These are phyloP conservation scores for Agastache rugosa DNA, from an alignment of 257 asterid species.

Conservation along the genomic window DNA sequence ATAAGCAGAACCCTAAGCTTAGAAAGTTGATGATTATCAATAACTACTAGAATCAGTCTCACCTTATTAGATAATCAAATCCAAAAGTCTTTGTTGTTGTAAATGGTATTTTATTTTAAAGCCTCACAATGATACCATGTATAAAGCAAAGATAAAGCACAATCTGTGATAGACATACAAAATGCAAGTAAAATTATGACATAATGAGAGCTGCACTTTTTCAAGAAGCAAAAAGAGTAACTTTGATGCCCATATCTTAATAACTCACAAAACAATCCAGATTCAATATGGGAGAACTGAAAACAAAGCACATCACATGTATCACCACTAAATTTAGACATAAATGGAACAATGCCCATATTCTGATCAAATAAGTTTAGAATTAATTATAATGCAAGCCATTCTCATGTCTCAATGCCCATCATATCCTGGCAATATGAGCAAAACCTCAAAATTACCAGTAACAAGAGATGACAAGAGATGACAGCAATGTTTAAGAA, in stretches of 20 bases:
- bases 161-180: neutral
- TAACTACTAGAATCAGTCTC: neutral
- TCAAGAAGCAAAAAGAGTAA: neutral
- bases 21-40: neutral
- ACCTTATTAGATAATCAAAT: neutral
- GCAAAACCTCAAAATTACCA: constrained; percentile 29
- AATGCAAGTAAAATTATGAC: neutral
- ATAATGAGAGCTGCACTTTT: neutral
- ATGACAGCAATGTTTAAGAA: constrained; percentile 16
- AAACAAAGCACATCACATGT: neutral
- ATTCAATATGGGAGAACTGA: neutral
- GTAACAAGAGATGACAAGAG: constrained; percentile 30
- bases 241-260: neutral
- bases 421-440: constrained; percentile 6
- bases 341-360: neutral
- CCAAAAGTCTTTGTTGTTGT: neutral
- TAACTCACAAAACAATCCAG: neutral
- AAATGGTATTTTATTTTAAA: neutral
- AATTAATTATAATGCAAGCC: constrained; percentile 8
- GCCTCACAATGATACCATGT: neutral
- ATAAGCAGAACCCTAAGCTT: neutral
- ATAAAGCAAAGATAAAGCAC: neutral
- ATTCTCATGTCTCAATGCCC: constrained; percentile 12
- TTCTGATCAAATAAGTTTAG: constrained; percentile 1
- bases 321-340: neutral